A percentile compares a stretch with the other conserved stretches of the same genome.
Evolutionary conservation across 768 basidiomycete species (phyloP).

Genomic region (Kwoniella newhampshirensis): DNA sequence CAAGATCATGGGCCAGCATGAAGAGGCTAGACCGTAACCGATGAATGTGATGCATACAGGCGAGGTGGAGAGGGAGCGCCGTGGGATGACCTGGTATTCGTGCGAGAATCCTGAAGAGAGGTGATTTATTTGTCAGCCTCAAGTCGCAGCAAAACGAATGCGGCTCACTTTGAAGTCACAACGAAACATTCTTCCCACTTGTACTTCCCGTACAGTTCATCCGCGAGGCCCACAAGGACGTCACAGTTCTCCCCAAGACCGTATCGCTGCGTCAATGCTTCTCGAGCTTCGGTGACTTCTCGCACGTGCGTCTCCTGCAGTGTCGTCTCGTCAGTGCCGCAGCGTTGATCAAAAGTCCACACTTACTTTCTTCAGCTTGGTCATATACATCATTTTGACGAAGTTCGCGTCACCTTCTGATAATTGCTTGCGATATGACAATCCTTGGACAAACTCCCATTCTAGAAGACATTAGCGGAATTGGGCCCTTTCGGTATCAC

Average conservation of each 20-base stretch:
- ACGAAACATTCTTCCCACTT: constrained; percentile 92
- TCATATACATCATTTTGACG: constrained; percentile 86
- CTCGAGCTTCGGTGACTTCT: constrained; percentile 77
- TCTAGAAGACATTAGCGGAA: constrained; percentile 61
- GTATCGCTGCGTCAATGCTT: constrained; percentile 77
- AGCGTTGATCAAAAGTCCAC: not conserved
- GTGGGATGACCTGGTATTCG: constrained; percentile 81
- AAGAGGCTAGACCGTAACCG: constrained; percentile 90
- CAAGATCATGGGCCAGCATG: constrained; percentile 92
- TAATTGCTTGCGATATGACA: constrained; percentile 74
- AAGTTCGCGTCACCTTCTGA: constrained; percentile 85
- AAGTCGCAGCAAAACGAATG: not conserved
- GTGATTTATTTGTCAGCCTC: too few species aligned
- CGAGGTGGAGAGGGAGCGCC: constrained; percentile 90
- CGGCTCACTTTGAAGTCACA: constrained; percentile 71
- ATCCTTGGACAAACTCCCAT: constrained; percentile 89
- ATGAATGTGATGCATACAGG: constrained; percentile 94
- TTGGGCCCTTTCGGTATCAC: too few species aligned
- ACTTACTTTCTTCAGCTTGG: constrained; percentile 74
- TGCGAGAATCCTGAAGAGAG: constrained; percentile 68
- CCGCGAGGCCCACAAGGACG: constrained; percentile 84
- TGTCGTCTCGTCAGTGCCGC: not conserved
- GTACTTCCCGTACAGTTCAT: constrained; percentile 80
- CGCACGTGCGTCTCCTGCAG: constrained; percentile 68
- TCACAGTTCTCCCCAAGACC: constrained; percentile 88